phyloP scores from a whole-genome alignment of 371 early-diverging fungal species.

The Mucor circinelloides region DNA sequence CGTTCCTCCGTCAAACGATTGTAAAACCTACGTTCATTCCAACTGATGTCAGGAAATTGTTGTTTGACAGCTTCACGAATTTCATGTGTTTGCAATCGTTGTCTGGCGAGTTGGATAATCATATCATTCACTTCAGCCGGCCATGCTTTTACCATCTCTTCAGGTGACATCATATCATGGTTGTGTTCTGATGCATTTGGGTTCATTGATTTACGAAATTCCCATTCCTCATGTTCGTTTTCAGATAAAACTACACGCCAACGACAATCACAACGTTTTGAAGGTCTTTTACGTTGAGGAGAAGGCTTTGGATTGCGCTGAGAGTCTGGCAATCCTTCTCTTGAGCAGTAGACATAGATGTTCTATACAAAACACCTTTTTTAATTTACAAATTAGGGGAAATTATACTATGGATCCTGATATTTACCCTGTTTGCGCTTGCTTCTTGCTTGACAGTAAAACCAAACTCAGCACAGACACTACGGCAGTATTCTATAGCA shows the following conservation, averaged over 20 bases:
- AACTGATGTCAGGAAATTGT: conserved; percentile 57
- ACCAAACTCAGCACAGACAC: conserved; percentile 41
- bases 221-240: conserved; percentile 57
- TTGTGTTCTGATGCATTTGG: conserved; percentile 62
- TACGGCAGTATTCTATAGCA: conserved; percentile 45
- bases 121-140: conserved; percentile 47
- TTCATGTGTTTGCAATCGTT: conserved; percentile 52
- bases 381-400: not conserved
- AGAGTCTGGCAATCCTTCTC: conserved; percentile 65
- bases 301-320: conserved; percentile 57
- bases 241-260: conserved; percentile 66
- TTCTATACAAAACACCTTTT: conserved; percentile 35
- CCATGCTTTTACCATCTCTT: conserved; percentile 63
- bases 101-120: conserved; percentile 46
- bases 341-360: conserved; percentile 65
- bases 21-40: conserved; percentile 66
- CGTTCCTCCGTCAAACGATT: conserved; percentile 64
- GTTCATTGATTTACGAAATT: conserved; percentile 61
- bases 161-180: conserved; percentile 60
- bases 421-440: conserved; percentile 45
- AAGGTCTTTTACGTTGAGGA: conserved; percentile 61
- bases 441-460: conserved; percentile 53
- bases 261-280: conserved; percentile 66
- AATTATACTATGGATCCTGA: not conserved
- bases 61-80: conserved; percentile 61